Evolutionary conservation across 1,139 yeast genomes (phyloP).

Genomic region (Oligophagozyma castellii): DNA sequence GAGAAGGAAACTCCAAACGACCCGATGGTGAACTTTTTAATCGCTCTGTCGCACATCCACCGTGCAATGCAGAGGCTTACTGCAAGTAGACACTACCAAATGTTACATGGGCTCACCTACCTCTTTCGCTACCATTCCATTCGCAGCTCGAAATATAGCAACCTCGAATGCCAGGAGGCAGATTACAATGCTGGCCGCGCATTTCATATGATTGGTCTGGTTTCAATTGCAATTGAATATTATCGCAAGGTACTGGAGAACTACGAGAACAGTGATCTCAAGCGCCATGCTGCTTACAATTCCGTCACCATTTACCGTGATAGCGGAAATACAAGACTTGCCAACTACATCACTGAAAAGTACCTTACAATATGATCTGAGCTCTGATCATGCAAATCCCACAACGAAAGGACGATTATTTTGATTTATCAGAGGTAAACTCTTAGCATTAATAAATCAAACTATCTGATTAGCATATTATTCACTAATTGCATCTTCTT

Average conservation of each 20-base stretch:
- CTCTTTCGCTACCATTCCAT: constrained; percentile 55
- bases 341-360: constrained; percentile 47
- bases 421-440: background rate
- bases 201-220: constrained; percentile 71
- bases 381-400: too few relatives aligned
- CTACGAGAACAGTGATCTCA: constrained; percentile 40
- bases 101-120: constrained; percentile 75
- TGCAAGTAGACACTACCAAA: constrained; percentile 70
- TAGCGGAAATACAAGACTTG: constrained; percentile 58
- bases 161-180: constrained; percentile 57
- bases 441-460: background rate
- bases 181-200: constrained; percentile 74
- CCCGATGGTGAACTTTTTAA: constrained; percentile 60
- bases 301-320: constrained; percentile 57
- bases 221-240: constrained; percentile 55
- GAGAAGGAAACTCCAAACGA: constrained; percentile 55
- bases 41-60: constrained; percentile 78
- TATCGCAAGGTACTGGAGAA: constrained; percentile 50
- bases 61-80: constrained; percentile 87
- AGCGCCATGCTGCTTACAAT: constrained; percentile 77
- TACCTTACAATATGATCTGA: constrained; percentile 31
- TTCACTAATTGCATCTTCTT: too few relatives aligned
- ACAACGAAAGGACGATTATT: too few relatives aligned
- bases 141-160: constrained; percentile 23
- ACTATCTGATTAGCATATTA: too few relatives aligned